Conservation (phyloP, 805 yeast genomes). For the Cyberlindnera suaveolens region DNA sequence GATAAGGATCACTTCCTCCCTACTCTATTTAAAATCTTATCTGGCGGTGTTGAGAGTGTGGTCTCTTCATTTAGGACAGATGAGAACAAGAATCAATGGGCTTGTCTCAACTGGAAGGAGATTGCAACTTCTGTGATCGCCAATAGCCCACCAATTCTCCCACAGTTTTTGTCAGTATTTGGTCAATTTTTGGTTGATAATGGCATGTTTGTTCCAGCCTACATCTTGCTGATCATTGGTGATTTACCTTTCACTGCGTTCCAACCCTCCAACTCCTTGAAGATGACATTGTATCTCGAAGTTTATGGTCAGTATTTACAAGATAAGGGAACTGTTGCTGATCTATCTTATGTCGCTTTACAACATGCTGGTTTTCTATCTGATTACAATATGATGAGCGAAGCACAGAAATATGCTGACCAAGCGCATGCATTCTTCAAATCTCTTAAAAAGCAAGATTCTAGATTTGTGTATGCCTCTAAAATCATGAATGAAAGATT, state of each 20-base stretch:
- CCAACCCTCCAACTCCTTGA: slow-evolving; percentile 8
- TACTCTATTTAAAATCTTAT: slow-evolving; percentile 52
- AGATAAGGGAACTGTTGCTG: slow-evolving; percentile 27
- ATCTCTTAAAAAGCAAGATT: slow-evolving; percentile 31
- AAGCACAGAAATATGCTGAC: slow-evolving; percentile 63
- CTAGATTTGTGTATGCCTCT: slow-evolving; percentile 28
- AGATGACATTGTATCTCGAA: slow-evolving; percentile 28
- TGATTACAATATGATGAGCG: slow-evolving; percentile 54
- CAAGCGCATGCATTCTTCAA: slow-evolving; percentile 34
- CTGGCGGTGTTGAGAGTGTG: slow-evolving; percentile 53
- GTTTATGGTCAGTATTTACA: slow-evolving; percentile 16
- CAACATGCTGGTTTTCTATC: slow-evolving; percentile 63
- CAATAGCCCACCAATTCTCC: slow-evolving; percentile 27
- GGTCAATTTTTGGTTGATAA: slow-evolving; percentile 39
- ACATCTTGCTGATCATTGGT: slow-evolving; percentile 40
- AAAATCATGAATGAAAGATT: slow-evolving; percentile 39
- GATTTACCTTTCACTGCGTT: slow-evolving; percentile 36
- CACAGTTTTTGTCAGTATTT: slow-evolving; percentile 43
- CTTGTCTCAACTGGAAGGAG: slow-evolving; percentile 45
- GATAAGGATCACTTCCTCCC: slow-evolving; percentile 42
- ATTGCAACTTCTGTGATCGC: slow-evolving; percentile 35
- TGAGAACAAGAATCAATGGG: slow-evolving; percentile 39
- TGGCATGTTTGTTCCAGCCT: slow-evolving; percentile 32
- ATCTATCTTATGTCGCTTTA: slow-evolving; percentile 53
- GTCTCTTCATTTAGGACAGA: slow-evolving; percentile 42